Percentiles rank a stretch among this genome's conserved stretches.
Conservation (phyloP, 352 stramenopile genomes). For the Pythium rhizo-oryzae region DNA sequence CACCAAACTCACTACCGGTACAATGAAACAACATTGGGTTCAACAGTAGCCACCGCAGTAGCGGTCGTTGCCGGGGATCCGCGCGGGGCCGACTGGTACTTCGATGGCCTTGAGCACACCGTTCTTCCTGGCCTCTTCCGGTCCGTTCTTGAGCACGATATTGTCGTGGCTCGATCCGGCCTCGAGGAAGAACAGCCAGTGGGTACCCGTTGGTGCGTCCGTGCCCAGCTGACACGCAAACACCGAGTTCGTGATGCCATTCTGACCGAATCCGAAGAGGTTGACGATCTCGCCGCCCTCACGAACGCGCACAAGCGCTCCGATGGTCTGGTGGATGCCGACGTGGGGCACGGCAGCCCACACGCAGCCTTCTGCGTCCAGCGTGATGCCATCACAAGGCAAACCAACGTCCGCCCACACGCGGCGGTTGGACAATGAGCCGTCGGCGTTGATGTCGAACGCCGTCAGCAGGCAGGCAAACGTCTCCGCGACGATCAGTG, state of each 20-base stretch:
- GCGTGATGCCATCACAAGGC: constrained; percentile 56
- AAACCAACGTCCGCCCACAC: constrained; percentile 39
- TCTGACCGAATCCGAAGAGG: constrained; percentile 58
- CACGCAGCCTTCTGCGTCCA: constrained; percentile 69
- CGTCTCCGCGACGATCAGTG: constrained; percentile 72
- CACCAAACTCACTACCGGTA: too few species aligned
- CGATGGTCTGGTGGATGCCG: constrained; percentile 50
- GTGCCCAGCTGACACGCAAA: constrained; percentile 69
- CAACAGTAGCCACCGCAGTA: constrained; percentile 76
- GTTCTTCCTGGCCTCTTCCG: constrained; percentile 40
- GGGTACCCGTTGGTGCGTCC: constrained; percentile 42
- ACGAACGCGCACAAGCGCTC: constrained; percentile 52
- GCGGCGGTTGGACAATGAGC: constrained; percentile 35
- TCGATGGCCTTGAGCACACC: constrained; percentile 47
- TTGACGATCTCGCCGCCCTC: constrained; percentile 59
- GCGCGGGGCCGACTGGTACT: constrained; percentile 52
- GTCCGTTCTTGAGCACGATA: constrained; percentile 41
- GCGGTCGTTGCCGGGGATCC: constrained; percentile 32
- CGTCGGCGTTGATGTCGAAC: constrained; percentile 59
- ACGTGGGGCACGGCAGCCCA: constrained; percentile 62
- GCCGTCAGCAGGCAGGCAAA: constrained; percentile 55
- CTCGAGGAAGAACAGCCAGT: constrained; percentile 69
- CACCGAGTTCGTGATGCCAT: constrained; percentile 52
- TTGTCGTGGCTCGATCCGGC: constrained; percentile 42
- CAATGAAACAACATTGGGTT: background rate